These are phyloP conservation scores for Ilex asprella DNA, from an alignment of 257 asterid genomes.

Conservation along the genomic window DNA sequence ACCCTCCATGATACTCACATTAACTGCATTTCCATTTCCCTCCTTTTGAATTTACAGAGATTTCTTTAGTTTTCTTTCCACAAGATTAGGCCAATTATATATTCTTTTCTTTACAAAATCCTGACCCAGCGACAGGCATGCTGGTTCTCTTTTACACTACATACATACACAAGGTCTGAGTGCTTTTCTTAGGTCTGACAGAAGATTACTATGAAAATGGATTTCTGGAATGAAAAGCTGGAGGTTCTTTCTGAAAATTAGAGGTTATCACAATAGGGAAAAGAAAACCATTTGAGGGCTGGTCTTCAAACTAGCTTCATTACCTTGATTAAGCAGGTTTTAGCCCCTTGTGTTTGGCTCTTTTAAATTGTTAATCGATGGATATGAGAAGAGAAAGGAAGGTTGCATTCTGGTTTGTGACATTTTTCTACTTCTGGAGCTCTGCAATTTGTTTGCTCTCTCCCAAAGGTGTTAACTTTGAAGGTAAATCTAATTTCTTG, in stretches of 20 bases:
- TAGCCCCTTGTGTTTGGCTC: constrained; percentile 9
- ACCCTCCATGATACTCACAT: too few relatives aligned
- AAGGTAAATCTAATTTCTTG: constrained; percentile 42
- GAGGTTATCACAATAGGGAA: constrained; percentile 11
- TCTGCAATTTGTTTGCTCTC: constrained; percentile 60
- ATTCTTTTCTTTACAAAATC: constrained; percentile 48
- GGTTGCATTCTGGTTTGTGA: constrained; percentile 27
- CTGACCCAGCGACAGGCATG: constrained; percentile 85
- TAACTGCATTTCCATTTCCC: too few relatives aligned
- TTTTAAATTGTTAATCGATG: constrained; percentile 14
- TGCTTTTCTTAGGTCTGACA: constrained; percentile 36
- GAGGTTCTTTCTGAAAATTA: constrained; percentile 22
- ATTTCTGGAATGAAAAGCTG: constrained; percentile 31
- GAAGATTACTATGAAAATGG: constrained; percentile 27
- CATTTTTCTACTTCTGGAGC: constrained; percentile 34
- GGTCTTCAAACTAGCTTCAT: constrained; percentile 16
- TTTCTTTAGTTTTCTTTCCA: background rate
- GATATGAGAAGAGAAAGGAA: constrained; percentile 29
- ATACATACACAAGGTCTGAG: constrained; percentile 19
- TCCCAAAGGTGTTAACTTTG: constrained; percentile 95
- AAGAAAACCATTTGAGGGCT: constrained; percentile 11
- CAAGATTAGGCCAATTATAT: constrained; percentile 8
- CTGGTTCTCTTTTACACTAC: constrained; percentile 53
- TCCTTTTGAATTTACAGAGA: background rate
- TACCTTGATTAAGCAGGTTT: background rate